A percentile compares a stretch with the other conserved stretches of the same genome.
Conservation (phyloP, 2,329 filamentous ascomycete genomes). For the Magnaporthiopsis incrustans region DNA sequence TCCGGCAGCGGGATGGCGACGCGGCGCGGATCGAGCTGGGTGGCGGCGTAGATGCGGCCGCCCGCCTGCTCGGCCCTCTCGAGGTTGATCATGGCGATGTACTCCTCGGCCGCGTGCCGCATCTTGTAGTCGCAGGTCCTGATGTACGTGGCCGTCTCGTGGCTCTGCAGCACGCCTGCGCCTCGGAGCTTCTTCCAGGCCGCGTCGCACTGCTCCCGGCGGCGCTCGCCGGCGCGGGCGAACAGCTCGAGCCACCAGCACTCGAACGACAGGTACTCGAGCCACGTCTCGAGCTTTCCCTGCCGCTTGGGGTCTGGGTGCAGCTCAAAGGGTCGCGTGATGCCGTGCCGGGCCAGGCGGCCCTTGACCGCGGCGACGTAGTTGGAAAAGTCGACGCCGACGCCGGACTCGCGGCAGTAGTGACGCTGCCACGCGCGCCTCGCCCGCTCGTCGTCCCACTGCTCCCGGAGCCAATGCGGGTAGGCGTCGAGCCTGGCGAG, state of each 20-base stretch:
- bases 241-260: conserved; percentile 5
- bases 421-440: not conserved
- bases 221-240: not conserved
- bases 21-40: not conserved
- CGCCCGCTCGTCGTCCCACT: not conserved
- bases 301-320: not conserved
- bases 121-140: not conserved
- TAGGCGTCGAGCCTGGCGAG: not conserved
- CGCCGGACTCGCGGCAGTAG: not conserved
- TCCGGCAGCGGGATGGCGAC: not conserved
- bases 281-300: not conserved
- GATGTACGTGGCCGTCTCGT: not conserved
- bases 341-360: conserved; percentile 1
- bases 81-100: not conserved
- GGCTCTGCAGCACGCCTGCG: not conserved
- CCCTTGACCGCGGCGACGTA: not conserved
- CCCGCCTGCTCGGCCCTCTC: not conserved
- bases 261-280: conserved; percentile 2
- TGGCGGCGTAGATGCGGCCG: not conserved
- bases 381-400: not conserved
- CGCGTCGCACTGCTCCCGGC: not conserved
- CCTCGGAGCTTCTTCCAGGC: not conserved
- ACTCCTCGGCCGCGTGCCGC: not conserved
- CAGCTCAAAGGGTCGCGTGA: conserved; percentile 1
- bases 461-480: not conserved